Evolutionary conservation across 2,329 filamentous ascomycete species (phyloP), one percentile per base, ranked within the genome.

Genomic region (Colletotrichum godetiae): DNA sequence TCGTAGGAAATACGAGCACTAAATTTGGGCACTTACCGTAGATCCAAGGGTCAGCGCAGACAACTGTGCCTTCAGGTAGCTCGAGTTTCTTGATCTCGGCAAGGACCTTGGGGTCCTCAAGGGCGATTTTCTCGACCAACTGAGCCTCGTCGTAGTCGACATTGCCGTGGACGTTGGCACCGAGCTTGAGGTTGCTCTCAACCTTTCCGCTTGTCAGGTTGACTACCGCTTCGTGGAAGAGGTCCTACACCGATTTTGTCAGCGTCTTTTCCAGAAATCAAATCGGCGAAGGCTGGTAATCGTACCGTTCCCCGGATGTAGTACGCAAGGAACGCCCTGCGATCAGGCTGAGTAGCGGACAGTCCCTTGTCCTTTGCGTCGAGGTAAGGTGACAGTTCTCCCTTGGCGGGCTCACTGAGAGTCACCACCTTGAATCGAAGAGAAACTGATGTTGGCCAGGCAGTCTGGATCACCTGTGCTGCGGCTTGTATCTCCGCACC

Each of bases 381-480:
- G 46, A 90, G 79, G 77, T 87, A 91, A 2, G 84, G 85, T 27
- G 87, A 76, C 10, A 89, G 83, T 55, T 88, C 84, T 5, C 81
- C 78, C 81, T 91, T 91, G 8, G 85, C 81, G 5, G 89, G 88
- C 77, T 91, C 89, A 55, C 86, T 82, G n/a, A 91, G 81, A n/a
- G 87, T 92, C 31, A 92, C 84, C 56, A 84, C 83, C 79, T 92
- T 92, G 85, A 91, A 93, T 64, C 91, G 88, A 56, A 92, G 79
- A 35, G 88, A 84, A 2, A 87, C 88, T 29, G 85, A 84, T 13
- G 83, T 81, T 0, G 90, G 90, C 88, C 90, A 92, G 68, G 86
- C 82, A 59, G 81, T 79, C 70, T 82, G 86, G 74, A 92, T 83
- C 37, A 91, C 81, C 1, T 80, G 76, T 7, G 87, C 84, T 33